Evolutionary conservation across 208 protist genomes (phyloP).

Genomic region (Wallacemonas sp.): DNA sequence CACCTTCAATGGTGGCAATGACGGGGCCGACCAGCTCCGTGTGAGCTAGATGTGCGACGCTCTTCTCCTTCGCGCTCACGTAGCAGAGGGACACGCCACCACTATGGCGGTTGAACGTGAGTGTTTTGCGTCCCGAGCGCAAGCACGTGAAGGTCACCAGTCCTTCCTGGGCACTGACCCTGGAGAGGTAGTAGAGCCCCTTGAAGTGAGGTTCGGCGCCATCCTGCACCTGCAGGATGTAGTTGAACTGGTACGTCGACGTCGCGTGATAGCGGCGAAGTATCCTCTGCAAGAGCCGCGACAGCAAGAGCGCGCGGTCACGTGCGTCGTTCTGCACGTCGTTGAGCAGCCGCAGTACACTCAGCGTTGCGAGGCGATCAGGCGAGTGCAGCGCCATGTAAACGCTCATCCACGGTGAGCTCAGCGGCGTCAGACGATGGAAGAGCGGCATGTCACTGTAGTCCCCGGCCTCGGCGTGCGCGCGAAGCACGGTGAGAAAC

Average conservation of each 20-base stretch:
- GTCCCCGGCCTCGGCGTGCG: constrained; percentile 28
- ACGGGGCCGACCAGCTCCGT: constrained; percentile 45
- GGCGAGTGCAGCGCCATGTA: constrained; percentile 72
- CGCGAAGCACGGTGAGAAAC: constrained; percentile 42
- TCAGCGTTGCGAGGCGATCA: constrained; percentile 63
- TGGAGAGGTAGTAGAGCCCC: constrained; percentile 64
- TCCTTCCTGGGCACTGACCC: constrained; percentile 27
- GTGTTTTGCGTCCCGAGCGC: constrained; percentile 67
- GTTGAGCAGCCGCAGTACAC: constrained; percentile 52
- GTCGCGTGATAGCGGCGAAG: constrained; percentile 51
- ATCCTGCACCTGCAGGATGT: constrained; percentile 57
- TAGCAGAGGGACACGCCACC: constrained; percentile 42
- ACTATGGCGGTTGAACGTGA: constrained; percentile 53
- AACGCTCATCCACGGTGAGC: constrained; percentile 50
- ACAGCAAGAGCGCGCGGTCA: constrained; percentile 30
- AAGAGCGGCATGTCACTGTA: constrained; percentile 68
- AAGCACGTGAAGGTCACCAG: constrained; percentile 65
- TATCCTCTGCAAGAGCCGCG: constrained; percentile 49
- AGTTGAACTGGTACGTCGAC: constrained; percentile 68
- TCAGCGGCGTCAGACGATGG: constrained; percentile 60
- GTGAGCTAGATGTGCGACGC: constrained; percentile 21
- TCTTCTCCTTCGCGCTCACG: constrained; percentile 34
- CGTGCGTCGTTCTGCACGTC: constrained; percentile 32
- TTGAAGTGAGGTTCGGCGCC: constrained; percentile 59
- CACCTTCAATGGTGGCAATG: constrained; percentile 44